These are phyloP conservation scores for Silene latifolia DNA, from an alignment of 148 eudicot genomes.

Conservation along the genomic window DNA sequence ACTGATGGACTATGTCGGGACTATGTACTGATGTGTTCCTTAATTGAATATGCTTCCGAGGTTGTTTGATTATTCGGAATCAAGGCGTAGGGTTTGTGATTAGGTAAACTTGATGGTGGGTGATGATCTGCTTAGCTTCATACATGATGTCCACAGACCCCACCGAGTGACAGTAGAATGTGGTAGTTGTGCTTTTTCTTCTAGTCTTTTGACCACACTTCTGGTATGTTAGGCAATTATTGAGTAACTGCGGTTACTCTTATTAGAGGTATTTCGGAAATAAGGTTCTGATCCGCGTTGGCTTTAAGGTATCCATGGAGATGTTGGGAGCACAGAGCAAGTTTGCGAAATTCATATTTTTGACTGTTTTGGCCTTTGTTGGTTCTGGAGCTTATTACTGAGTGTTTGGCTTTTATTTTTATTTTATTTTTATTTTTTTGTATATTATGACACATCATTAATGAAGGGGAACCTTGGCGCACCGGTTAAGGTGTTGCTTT, in stretches of 20 bases:
- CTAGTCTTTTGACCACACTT: neutral
- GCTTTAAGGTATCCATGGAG: neutral
- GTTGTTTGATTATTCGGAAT: neutral
- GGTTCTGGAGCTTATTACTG: neutral
- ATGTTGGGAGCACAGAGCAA: neutral
- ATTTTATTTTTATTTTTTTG: neutral
- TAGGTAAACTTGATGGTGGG: neutral
- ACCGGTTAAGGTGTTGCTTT: too few relatives aligned
- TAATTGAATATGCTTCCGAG: neutral
- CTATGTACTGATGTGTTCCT: neutral
- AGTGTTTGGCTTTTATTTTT: too few relatives aligned
- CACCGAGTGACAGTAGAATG: neutral
- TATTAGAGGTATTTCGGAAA: neutral
- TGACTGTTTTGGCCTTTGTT: neutral
- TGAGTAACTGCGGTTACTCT: neutral
- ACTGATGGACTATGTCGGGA: neutral
- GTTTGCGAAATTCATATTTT: neutral
- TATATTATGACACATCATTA: neutral
- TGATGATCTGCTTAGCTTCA: neutral
- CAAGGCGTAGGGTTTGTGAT: conserved; percentile 3
- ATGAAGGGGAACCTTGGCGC: too few relatives aligned
- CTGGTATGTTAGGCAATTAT: neutral
- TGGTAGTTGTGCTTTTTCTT: neutral
- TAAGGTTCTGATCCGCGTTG: neutral
- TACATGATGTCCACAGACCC: neutral